A percentile compares a stretch with the other conserved stretches of the same genome.
phyloP scores from a whole-genome alignment of 2,329 filamentous ascomycete genomes.

The Aspergillus sp. region DNA sequence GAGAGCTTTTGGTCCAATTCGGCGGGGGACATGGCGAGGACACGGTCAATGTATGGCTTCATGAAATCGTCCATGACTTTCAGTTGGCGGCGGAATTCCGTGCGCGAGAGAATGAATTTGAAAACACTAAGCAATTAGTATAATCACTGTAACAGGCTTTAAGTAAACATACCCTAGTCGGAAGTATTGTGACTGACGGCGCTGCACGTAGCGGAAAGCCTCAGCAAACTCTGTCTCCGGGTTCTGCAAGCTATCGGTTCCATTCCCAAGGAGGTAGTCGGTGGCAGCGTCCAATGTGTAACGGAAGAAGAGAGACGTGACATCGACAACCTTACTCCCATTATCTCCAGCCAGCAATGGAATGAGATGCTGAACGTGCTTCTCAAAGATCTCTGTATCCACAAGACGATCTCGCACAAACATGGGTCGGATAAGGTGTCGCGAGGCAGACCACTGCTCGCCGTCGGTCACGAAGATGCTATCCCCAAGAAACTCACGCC shows the following conservation, averaged over 20 bases:
- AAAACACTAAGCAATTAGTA: conserved; percentile 51
- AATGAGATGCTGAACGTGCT: conserved; percentile 72
- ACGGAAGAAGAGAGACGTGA: conserved; percentile 76
- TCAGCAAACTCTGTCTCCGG: conserved; percentile 72
- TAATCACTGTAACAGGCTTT: neutral
- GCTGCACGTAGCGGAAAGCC: conserved; percentile 77
- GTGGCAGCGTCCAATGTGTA: conserved; percentile 83
- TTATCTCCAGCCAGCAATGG: conserved; percentile 59
- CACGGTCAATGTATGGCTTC: conserved; percentile 72
- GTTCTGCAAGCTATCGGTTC: conserved; percentile 62
- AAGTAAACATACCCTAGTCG: conserved; percentile 55
- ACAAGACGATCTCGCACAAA: conserved; percentile 83
- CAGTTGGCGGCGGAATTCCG: conserved; percentile 63
- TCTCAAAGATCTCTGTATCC: conserved; percentile 80
- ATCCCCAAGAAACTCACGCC: conserved; percentile 79
- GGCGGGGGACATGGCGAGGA: conserved; percentile 65
- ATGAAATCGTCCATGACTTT: conserved; percentile 73
- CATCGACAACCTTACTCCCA: conserved; percentile 58
- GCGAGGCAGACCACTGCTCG: conserved; percentile 72
- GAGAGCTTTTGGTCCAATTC: conserved; percentile 70
- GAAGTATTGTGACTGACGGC: conserved; percentile 66
- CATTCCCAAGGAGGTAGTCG: conserved; percentile 78
- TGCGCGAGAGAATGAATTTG: conserved; percentile 61
- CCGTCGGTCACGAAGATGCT: conserved; percentile 83
- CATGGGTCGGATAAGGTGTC: conserved; percentile 83